Conservation (phyloP, 306 rosid species). For the Pyrus pyrifolia region DNA sequence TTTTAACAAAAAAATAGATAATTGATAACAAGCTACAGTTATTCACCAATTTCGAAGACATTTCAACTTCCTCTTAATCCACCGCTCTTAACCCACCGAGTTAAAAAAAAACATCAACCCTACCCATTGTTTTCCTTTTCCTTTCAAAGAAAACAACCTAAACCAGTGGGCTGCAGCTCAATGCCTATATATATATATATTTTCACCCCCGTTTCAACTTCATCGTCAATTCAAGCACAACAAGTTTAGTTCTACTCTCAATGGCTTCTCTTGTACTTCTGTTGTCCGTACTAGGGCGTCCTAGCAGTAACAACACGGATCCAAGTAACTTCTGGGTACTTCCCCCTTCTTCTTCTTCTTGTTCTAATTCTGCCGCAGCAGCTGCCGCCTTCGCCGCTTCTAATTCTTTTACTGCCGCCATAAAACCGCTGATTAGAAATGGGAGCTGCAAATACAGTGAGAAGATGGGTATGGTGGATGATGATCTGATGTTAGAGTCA, state of each 20-base stretch:
- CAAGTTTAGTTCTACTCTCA: neutral
- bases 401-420: neutral
- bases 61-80: too few species aligned
- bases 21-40: too few species aligned
- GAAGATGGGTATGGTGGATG: neutral
- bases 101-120: too few species aligned
- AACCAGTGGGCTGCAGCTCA: neutral
- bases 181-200: neutral
- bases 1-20: too few species aligned
- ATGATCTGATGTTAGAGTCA: neutral
- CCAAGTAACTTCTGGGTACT: neutral
- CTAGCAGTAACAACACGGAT: neutral
- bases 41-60: too few species aligned
- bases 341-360: neutral
- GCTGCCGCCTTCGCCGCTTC: neutral
- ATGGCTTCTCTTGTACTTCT: constrained; percentile 19
- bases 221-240: neutral
- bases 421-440: neutral
- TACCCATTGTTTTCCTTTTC: too few species aligned
- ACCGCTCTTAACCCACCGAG: too few species aligned
- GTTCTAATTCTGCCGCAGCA: neutral
- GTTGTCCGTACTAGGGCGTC: constrained; percentile 4
- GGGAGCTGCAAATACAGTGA: neutral
- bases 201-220: neutral
- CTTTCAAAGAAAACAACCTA: too few species aligned